Evolutionary conservation across 306 rosid species (phyloP), one percentile per base, ranked within the genome.

Genomic region (Casuarina glauca): DNA sequence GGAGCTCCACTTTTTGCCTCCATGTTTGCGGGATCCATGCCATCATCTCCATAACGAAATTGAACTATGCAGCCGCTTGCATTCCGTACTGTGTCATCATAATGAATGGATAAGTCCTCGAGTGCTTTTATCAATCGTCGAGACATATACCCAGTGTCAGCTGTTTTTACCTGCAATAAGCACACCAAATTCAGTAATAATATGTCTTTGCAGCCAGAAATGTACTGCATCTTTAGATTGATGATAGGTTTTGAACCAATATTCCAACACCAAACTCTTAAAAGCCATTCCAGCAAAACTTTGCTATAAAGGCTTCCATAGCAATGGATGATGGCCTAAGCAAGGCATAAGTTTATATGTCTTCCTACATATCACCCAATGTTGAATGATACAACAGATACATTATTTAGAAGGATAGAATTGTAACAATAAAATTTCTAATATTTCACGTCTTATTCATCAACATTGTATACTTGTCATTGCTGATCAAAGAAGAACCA

Each of bases 111-210:
- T 75, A 94, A 81, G 69, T 94, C 98, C 82, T 94, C 98, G 49
- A 94, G 72, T 71, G 94, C 87, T 85, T 94, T 94, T 69, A 93
- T 90, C 82, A 94, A 86, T 79, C 93, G 87, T 78, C 98, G 97
- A 26, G 98, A 94, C 98, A 94, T 89, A 75, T 94, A 94, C 60
- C 98, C 98, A 57, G 97, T 92, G 64, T 94, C 98, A 70, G 98
- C 98, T 78, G 98, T 94, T 94, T 94, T 94, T 51, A 94, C 98
- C 97, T 94, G 89, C 81, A 88, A 80, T 36, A 66, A 46, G 44
- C 66, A 52, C 45, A 83, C 71, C 43, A 78, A 26, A 67, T 52
- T 42, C 6, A 75, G 38, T 71, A 55, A 73, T 7, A 73, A 79
- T 69, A 26, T 76, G 43, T 62, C 32, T n/a, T 69, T 38, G 9